Percentiles rank a stretch among this genome's conserved stretches.
phyloP scores from a whole-genome alignment of 345 rosid genomes.

The Mercurialis annua region DNA sequence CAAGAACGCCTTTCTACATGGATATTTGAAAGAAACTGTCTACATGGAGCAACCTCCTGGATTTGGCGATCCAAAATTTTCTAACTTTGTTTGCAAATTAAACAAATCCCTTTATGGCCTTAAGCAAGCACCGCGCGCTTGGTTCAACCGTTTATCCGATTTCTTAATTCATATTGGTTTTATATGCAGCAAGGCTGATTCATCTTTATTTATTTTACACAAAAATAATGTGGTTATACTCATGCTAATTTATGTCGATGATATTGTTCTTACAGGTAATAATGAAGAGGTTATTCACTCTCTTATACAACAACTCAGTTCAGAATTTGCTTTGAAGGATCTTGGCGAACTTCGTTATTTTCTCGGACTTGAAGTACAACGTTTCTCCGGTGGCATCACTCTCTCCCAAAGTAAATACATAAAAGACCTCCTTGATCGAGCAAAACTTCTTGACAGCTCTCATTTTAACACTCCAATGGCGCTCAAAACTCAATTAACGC shows the following conservation, averaged over 20 bases:
- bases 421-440: neutral
- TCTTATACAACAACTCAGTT: neutral
- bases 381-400: neutral
- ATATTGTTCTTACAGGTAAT: neutral
- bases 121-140: neutral
- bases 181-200: neutral
- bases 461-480: too few relatives aligned
- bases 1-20: neutral
- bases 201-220: neutral
- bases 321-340: neutral
- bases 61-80: neutral
- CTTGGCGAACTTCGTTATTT: neutral
- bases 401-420: neutral
- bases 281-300: neutral
- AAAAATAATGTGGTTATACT: neutral
- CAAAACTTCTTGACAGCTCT: neutral
- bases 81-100: neutral
- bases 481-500: neutral
- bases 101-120: neutral
- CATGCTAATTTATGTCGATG: too few relatives aligned
- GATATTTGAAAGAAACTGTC: neutral
- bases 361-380: neutral
- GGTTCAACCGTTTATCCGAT: neutral
- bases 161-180: neutral
- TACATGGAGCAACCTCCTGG: neutral